Conservation (phyloP, 192 early-diverging fungal species). For the Backusella morwellensis region DNA sequence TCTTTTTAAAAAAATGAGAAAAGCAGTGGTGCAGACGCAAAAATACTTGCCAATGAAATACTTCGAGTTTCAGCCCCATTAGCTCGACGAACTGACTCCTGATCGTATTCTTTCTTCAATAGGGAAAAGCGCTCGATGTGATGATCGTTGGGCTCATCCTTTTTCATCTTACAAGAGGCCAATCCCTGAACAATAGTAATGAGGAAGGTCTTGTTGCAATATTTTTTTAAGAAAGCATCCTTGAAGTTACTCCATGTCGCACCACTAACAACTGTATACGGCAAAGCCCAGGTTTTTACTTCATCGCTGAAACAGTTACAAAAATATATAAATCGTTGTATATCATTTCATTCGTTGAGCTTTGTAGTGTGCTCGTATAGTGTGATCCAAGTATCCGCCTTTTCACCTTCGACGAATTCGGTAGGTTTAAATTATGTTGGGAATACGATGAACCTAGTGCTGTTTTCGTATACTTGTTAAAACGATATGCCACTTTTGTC, state of each 20-base stretch:
- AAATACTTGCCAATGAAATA: not conserved
- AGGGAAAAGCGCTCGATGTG: not conserved
- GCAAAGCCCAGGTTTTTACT: not conserved
- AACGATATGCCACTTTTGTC: too few relatives aligned
- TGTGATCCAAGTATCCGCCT: not conserved
- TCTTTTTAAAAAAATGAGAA: too few relatives aligned
- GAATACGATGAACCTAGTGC: not conserved
- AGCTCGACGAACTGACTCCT: not conserved
- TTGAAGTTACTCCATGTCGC: not conserved
- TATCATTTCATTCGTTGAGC: not conserved
- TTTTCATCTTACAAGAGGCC: not conserved
- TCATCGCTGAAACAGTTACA: not conserved
- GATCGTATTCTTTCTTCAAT: not conserved
- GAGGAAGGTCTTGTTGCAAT: not conserved
- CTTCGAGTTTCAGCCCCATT: not conserved
- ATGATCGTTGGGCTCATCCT: not conserved
- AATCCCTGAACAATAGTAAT: not conserved
- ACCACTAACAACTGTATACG: not conserved
- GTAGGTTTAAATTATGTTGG: not conserved
- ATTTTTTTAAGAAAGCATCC: not conserved
- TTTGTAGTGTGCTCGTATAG: not conserved
- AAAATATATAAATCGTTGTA: not conserved
- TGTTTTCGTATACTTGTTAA: not conserved
- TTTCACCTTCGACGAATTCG: not conserved
- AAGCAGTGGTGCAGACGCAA: too few relatives aligned